These are phyloP conservation scores for Penicillium paneum DNA, from an alignment of 2,329 filamentous ascomycete genomes.

Conservation along the genomic window DNA sequence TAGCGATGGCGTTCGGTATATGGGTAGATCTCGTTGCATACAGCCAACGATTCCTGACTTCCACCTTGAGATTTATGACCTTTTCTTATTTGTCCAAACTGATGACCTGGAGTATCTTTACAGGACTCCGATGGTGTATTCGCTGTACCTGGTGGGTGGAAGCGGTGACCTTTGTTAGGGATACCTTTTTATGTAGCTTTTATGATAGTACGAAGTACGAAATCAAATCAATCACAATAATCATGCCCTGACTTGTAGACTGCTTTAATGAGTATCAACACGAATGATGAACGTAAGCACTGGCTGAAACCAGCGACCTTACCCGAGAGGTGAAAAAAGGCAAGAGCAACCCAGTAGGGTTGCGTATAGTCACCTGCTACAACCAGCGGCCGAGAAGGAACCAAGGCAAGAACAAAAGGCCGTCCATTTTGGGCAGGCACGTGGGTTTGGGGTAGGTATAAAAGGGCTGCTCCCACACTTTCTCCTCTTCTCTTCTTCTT, in stretches of 20 bases:
- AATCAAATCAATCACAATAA: not conserved
- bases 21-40: conserved; percentile 6
- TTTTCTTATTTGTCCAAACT: conserved; percentile 7
- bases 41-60: not conserved
- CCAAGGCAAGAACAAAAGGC: not conserved
- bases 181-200: not conserved
- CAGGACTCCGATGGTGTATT: not conserved
- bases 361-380: not conserved
- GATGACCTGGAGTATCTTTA: conserved; percentile 14
- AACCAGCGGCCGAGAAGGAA: not conserved
- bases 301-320: too few species aligned
- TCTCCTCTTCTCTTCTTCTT: not conserved
- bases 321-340: too few species aligned
- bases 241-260: not conserved
- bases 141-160: not conserved
- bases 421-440: not conserved
- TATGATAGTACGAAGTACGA: not conserved
- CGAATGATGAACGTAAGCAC: too few species aligned
- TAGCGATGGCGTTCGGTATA: conserved; percentile 26
- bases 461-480: not conserved
- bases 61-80: conserved; percentile 4
- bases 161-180: not conserved
- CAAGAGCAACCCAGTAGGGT: not conserved
- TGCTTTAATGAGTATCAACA: not conserved
- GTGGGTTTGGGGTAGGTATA: too few species aligned